Percentiles rank a stretch among this genome's conserved stretches.
Conservation (phyloP, 2,329 filamentous ascomycete genomes). For the Fusarium sacchari region DNA sequence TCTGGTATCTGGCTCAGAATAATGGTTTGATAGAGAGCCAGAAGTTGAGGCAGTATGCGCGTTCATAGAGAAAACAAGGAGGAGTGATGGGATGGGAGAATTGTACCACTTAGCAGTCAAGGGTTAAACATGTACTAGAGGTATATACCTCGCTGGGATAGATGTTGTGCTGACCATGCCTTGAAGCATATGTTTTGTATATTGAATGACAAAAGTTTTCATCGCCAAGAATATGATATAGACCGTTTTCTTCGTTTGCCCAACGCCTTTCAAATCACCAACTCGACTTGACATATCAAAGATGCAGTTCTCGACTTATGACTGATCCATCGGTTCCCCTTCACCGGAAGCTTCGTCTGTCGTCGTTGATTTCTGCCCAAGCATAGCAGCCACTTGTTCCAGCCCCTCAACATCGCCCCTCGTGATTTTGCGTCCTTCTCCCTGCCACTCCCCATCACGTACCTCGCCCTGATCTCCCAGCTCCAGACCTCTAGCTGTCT, state of each 20-base stretch:
- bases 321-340: constrained; percentile 46
- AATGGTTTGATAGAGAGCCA: constrained; percentile 50
- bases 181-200: constrained; percentile 20
- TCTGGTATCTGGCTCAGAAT: constrained; percentile 59
- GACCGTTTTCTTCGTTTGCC: constrained; percentile 23
- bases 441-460: constrained; percentile 72
- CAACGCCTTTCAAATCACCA: constrained; percentile 5
- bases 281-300: not conserved
- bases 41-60: constrained; percentile 1
- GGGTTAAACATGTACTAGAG: constrained; percentile 27
- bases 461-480: constrained; percentile 69
- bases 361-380: constrained; percentile 47
- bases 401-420: constrained; percentile 67
- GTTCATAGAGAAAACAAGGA: not conserved
- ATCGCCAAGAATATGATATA: not conserved
- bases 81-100: not conserved
- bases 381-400: constrained; percentile 60
- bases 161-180: constrained; percentile 13
- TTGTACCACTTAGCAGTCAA: constrained; percentile 1
- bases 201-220: constrained; percentile 7
- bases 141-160: constrained; percentile 33
- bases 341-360: not conserved
- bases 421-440: constrained; percentile 59
- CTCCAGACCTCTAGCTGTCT: constrained; percentile 74
- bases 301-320: constrained; percentile 8